Evolutionary conservation across 2,329 filamentous ascomycete genomes (phyloP), one percentile per base, ranked within the genome.

Genomic region (Byssothecium circinans): DNA sequence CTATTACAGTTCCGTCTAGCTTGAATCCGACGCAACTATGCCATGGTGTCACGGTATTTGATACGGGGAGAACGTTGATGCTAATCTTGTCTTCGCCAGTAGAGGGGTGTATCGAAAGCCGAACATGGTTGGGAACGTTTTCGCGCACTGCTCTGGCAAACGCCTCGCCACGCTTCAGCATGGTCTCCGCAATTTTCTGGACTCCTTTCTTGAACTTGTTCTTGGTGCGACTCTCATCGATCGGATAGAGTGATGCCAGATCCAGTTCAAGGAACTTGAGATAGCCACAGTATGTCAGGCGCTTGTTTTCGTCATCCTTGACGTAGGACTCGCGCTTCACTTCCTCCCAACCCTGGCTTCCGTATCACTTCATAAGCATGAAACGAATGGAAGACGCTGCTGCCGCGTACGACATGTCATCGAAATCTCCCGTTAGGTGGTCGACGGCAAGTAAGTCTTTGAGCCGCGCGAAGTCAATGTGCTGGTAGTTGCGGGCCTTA

Each of bases 41-140:
- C 62, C 63, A 66, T 8, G 63, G 63, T 15, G 59, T 65, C 8
- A 56, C 49, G 11, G 25, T 54, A 29, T 47, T 54, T 30, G 54
- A 46, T 38, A 56, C 54, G 11, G 62, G 61, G 15, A 68, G 52
- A 10, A 66, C 40, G n/a, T 58, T 47, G 44, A 68, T 60, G 22
- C 60, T 61, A 8, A 68, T 49, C 50, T 67, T 68, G 35, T 56
- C 25, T n/a, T 57, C 53, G 12, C 62, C 64, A 18, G 58, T 57
- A 10, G 64, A 65, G 29, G 63, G 58, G 41, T 67, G 65, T 36
- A 69, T 69, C 2, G 62, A 68, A 11, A 67, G 50, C 11, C 64
- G 57, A 17, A 69, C 57, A 29, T 60, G 57, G 7, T 49, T 49
- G 27, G 50, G 45, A 11, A 42, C 55, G 8, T 55, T 55, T 8